Evolutionary conservation across 768 basidiomycete genomes (phyloP).

Genomic region (Thelephora ganbajun): DNA sequence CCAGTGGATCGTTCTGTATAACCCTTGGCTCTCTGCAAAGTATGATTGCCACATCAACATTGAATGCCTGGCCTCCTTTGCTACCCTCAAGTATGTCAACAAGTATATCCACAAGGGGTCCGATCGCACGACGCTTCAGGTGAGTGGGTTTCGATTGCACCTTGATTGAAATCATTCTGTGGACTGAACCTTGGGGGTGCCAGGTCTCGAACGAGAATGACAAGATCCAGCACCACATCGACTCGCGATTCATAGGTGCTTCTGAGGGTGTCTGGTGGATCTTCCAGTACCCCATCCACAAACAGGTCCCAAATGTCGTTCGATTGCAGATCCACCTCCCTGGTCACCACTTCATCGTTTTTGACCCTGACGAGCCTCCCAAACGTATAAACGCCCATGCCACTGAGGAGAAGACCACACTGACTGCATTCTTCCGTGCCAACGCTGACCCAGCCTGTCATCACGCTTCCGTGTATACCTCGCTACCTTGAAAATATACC

Average conservation of each 20-base stretch:
- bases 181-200: conserved; percentile 9
- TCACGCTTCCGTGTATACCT: too few species aligned
- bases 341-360: conserved; percentile 22
- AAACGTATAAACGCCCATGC: conserved; percentile 6
- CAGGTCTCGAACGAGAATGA: too few species aligned
- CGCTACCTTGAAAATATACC: too few species aligned
- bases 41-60: conserved; percentile 38
- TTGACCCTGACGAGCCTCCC: conserved; percentile 18
- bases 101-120: conserved; percentile 39
- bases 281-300: conserved; percentile 19
- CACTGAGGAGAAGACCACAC: conserved; percentile 13
- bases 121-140: conserved; percentile 24
- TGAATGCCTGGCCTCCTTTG: conserved; percentile 25
- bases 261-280: conserved; percentile 24
- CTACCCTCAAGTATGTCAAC: conserved; percentile 29
- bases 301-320: conserved; percentile 21
- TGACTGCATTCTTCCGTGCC: conserved; percentile 18
- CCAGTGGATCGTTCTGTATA: conserved; percentile 33
- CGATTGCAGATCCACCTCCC: conserved; percentile 29
- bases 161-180: too few species aligned
- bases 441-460: conserved; percentile 10
- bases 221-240: conserved; percentile 22
- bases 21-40: conserved; percentile 18
- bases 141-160: too few species aligned
- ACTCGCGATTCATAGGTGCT: conserved; percentile 24